Evolutionary conservation across 202 grass and related monocot species (phyloP), one percentile per base, ranked within the genome.

Genomic region (Miscanthus sacchariflorus): DNA sequence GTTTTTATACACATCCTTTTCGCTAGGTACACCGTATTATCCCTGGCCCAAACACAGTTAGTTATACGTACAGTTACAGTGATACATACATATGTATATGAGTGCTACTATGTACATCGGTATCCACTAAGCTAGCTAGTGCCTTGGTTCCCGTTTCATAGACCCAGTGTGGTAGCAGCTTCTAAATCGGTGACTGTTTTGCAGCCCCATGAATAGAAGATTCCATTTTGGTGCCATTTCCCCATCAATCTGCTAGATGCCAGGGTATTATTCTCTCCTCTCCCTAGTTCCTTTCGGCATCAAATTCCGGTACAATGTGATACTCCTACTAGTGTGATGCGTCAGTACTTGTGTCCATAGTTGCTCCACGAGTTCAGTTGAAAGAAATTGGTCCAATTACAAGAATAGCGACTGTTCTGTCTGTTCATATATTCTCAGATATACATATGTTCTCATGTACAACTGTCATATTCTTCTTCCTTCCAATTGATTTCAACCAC

Each of bases 201-300:
- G 50, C 70, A 85, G 36, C 77, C 76, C 38, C 30, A 64, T 3
- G 66, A 65, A 75, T 75, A 25, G 78, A 82, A 85, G 82, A 91
- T 86, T 82, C 82, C 72, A n/a, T 56, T 56, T 23, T 9, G 77
- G 52, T 88, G 23, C 86, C 70, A 10, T 84, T 88, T 76, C 78
- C 49, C 72, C 72, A 12, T 81, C 65, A 73, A 73, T 52, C 21
- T 67, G 82, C 42, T 61, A 71, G 65, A 86, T 83, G 79, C 90
- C 77, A 82, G 13, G 21, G 86, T 27, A 88, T 88, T 24, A 85
- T 88, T 77, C 78, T 36, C 33, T 63, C 39, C 6, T 63, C 18
- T 42, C 81, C 5, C 70, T 3, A 14, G 25, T 9, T n/a, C 19
- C 38, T 59, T 40, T 49, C 58, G 28, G 81, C 81, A 77, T 77